phyloP scores from a whole-genome alignment of 2,329 filamentous ascomycete species.

The Periconia sp. region DNA sequence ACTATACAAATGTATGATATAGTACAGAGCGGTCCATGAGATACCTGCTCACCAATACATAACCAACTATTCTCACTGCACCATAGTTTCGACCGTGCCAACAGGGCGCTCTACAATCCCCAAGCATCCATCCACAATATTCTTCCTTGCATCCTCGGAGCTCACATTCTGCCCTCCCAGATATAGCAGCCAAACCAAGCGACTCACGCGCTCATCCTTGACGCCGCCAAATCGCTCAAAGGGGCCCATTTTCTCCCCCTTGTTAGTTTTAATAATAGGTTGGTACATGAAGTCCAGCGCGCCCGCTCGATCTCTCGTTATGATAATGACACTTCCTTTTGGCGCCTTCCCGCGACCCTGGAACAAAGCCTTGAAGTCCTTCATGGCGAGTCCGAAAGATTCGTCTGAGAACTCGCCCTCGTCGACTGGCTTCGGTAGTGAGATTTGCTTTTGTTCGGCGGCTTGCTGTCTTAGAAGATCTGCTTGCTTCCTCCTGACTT shows the following conservation, averaged over 20 bases:
- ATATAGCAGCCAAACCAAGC: slow-evolving; percentile 88
- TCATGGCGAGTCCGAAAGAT: slow-evolving; percentile 75
- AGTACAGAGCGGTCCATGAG: background rate
- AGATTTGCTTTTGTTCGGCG: slow-evolving; percentile 43
- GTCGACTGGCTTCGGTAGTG: slow-evolving; percentile 39
- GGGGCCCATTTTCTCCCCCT: slow-evolving; percentile 50
- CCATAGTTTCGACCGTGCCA: slow-evolving; percentile 83
- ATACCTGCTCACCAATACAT: background rate
- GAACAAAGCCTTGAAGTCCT: slow-evolving; percentile 82
- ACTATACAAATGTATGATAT: background rate
- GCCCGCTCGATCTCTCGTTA: slow-evolving; percentile 72
- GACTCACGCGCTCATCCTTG: slow-evolving; percentile 77
- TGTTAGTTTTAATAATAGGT: slow-evolving; percentile 30
- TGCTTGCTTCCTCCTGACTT: slow-evolving; percentile 45
- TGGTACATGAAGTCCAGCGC: slow-evolving; percentile 53
- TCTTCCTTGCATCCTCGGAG: slow-evolving; percentile 79
- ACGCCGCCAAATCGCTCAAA: slow-evolving; percentile 72
- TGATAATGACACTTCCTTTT: slow-evolving; percentile 77
- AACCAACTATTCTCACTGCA: slow-evolving; percentile 44
- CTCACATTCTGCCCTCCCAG: slow-evolving; percentile 85
- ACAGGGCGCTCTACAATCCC: slow-evolving; percentile 86
- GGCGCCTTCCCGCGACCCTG: slow-evolving; percentile 76
- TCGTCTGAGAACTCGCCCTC: slow-evolving; percentile 69
- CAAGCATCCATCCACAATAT: slow-evolving; percentile 85
- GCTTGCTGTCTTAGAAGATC: slow-evolving; percentile 51